A percentile compares a stretch with the other conserved stretches of the same genome.
Conservation (phyloP, 371 early-diverging fungal species). For the Rhizopus stolonifer region DNA sequence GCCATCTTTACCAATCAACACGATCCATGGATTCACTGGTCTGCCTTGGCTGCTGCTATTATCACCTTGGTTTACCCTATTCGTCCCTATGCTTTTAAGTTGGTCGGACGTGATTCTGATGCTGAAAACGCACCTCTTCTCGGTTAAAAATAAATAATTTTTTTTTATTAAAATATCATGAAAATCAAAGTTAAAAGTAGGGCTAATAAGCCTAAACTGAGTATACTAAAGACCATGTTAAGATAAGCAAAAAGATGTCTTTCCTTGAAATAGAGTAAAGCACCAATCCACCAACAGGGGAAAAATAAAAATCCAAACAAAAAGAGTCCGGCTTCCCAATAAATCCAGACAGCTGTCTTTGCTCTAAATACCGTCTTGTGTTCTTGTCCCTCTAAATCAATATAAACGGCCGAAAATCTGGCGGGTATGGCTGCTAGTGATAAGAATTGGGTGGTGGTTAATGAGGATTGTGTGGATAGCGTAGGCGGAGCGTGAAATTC, state of each 20-base stretch:
- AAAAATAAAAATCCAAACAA: conserved; percentile 28
- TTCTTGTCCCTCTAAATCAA: conserved; percentile 6
- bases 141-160: conserved; percentile 19
- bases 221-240: neutral
- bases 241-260: neutral
- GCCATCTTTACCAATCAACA: conserved; percentile 47
- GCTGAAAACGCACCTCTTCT: conserved; percentile 34
- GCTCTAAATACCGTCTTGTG: conserved; percentile 5
- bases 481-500: conserved; percentile 20
- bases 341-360: neutral
- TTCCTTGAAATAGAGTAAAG: conserved; percentile 6
- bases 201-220: neutral
- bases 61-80: conserved; percentile 55
- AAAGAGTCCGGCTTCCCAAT: conserved; percentile 14
- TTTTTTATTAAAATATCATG: neutral
- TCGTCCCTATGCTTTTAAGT: conserved; percentile 51
- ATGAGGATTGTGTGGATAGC: conserved; percentile 13
- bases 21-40: conserved; percentile 49
- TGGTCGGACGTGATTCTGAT: conserved; percentile 35
- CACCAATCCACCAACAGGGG: conserved; percentile 28
- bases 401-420: conserved; percentile 19
- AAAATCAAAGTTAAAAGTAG: neutral
- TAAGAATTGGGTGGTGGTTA: neutral
- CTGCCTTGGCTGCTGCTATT: conserved; percentile 53
- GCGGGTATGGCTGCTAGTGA: conserved; percentile 13